phyloP scores from a whole-genome alignment of 2,329 filamentous ascomycete species.

The Epichloe bromicola region DNA sequence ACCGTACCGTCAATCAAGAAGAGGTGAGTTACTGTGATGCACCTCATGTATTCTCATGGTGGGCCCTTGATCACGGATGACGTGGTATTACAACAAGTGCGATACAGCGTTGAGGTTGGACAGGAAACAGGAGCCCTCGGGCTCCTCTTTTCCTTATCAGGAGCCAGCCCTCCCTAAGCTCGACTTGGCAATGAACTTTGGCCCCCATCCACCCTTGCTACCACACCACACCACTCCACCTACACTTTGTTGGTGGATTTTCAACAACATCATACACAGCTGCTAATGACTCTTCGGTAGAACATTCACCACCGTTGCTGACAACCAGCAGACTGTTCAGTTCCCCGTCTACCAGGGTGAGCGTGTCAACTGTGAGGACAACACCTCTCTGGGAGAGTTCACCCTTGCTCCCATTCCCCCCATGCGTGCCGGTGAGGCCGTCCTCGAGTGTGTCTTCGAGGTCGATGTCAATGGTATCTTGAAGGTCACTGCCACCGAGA shows the following conservation, averaged over 20 bases:
- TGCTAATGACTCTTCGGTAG: slow-evolving; percentile 4
- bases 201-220: not conserved
- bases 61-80: too few species aligned
- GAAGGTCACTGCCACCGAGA: slow-evolving; percentile 98
- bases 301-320: slow-evolving; percentile 79
- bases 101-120: too few species aligned
- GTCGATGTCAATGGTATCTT: slow-evolving; percentile 99
- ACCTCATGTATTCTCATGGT: not conserved
- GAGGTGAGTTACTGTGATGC: slow-evolving; percentile 19
- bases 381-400: slow-evolving; percentile 96
- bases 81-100: too few species aligned
- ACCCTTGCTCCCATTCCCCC: slow-evolving; percentile 78
- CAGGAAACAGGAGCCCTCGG: too few species aligned
- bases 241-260: too few species aligned
- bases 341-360: slow-evolving; percentile 96
- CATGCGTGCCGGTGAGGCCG: slow-evolving; percentile 88
- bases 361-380: slow-evolving; percentile 95
- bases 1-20: slow-evolving; percentile 61
- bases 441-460: slow-evolving; percentile 96
- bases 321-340: slow-evolving; percentile 54
- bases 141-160: too few species aligned
- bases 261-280: too few species aligned
- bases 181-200: not conserved
- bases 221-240: not conserved
- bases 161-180: not conserved